Evolutionary conservation across 2,329 filamentous ascomycete species (phyloP), one percentile per base, ranked within the genome.

Genomic region (Colletotrichum falcatum): DNA sequence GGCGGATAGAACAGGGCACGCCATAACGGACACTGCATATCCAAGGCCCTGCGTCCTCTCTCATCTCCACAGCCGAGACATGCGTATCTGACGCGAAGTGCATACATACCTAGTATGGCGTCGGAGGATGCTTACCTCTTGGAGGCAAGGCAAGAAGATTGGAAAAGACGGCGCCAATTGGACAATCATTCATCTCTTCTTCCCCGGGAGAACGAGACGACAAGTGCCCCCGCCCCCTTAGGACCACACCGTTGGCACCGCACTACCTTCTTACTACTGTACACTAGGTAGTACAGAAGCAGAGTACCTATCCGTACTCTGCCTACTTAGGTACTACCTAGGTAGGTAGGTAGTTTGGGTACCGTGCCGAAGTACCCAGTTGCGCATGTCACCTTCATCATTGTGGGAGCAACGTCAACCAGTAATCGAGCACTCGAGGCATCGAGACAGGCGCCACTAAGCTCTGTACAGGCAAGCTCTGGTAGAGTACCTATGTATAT

Each of bases 361-460:
- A n/a, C 5, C 35, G 64, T 53, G 60, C 60, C 60, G 59, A 53
- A 53, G 33, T 49, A 33, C 14, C 46, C 42, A 61, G 49, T 37
- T 39, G 37, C 61, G 66, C 66, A 70, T 70, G 66, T 48, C 66
- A 66, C 49, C 30, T 51, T 58, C 48, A 37, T 60, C 54, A 55
- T 55, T 14, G 53, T 26, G n/a, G 56, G 14, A 49, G 48, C 30
- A 35, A n/a, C 11, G 35, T 35, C 64, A 23, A 42, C 67, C 67
- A 70, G 59, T 67, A 48, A 67, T 63, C 67, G 67, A 51, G 53
- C 44, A 44, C 48, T 70, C 63, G 28, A 42, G 49, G 37, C 62
- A 49, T 56, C 42, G n/a, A 56, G 39, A 66, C 26, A 20, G 55
- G 48, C 30, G 48, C 23, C 42, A 62, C 67, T 70, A 62, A 46